Conservation (phyloP, 352 stramenopile species). For the Phytophthora capsici region DNA sequence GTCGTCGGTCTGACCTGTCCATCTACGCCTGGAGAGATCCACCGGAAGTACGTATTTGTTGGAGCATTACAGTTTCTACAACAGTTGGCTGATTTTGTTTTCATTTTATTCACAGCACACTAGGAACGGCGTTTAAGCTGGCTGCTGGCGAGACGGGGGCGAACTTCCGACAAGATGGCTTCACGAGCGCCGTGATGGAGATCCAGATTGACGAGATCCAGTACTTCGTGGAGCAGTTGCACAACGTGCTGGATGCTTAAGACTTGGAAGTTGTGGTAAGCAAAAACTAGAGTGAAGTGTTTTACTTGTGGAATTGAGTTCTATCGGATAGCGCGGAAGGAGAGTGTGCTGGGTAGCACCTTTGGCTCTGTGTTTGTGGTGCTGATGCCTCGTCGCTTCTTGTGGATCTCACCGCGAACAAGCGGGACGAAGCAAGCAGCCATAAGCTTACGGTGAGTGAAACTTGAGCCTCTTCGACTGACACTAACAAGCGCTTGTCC, state of each 20-base stretch:
- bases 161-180: constrained; percentile 95
- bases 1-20: constrained; percentile 96
- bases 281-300: constrained; percentile 15
- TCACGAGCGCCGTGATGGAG: constrained; percentile 96
- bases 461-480: constrained; percentile 51
- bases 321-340: constrained; percentile 29
- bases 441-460: constrained; percentile 55
- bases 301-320: constrained; percentile 9
- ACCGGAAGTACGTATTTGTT: constrained; percentile 73
- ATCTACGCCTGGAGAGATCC: constrained; percentile 87
- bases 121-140: constrained; percentile 95
- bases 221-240: constrained; percentile 96
- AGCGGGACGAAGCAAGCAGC: constrained; percentile 83
- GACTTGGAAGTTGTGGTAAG: constrained; percentile 8
- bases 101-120: constrained; percentile 55
- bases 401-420: constrained; percentile 41
- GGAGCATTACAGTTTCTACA: neutral
- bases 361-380: constrained; percentile 16
- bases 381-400: constrained; percentile 20
- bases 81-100: constrained; percentile 2
- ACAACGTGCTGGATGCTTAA: constrained; percentile 91
- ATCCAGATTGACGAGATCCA: constrained; percentile 95
- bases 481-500: constrained; percentile 85
- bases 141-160: constrained; percentile 93
- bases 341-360: constrained; percentile 7